These are phyloP conservation scores for Barnettozyma salicaria DNA, from an alignment of 805 yeast genomes.

Conservation along the genomic window DNA sequence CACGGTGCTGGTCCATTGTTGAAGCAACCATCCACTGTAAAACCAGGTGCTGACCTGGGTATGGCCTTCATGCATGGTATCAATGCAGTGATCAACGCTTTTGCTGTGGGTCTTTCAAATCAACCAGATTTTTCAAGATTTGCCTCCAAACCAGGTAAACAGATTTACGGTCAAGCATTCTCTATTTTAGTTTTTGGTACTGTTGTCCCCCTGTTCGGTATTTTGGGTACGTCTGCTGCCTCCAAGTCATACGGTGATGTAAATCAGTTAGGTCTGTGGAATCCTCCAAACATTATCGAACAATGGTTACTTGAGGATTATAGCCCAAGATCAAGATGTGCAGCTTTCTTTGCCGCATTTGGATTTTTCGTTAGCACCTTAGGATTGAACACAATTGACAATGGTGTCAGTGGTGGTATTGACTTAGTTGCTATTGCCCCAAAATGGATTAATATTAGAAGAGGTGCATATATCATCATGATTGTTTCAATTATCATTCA, in stretches of 20 bases:
- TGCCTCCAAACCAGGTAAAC: slow-evolving; percentile 32
- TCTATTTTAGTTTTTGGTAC: slow-evolving; percentile 35
- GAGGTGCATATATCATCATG: slow-evolving; percentile 67
- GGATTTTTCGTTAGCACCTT: slow-evolving; percentile 32
- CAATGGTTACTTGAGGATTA: slow-evolving; percentile 37
- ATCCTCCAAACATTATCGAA: slow-evolving; percentile 37
- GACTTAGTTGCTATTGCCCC: slow-evolving; percentile 45
- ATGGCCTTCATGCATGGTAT: slow-evolving; percentile 28
- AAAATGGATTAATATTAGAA: slow-evolving; percentile 50
- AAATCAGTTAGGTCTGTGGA: slow-evolving; percentile 33
- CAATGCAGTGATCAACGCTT: slow-evolving; percentile 25
- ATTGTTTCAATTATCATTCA: slow-evolving; percentile 61
- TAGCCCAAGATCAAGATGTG: slow-evolving; percentile 38
- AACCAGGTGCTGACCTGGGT: slow-evolving; percentile 28
- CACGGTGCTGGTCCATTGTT: slow-evolving; percentile 31
- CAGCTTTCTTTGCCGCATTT: slow-evolving; percentile 38
- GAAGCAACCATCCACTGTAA: slow-evolving; percentile 23
- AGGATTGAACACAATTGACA: slow-evolving; percentile 35
- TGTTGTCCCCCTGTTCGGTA: slow-evolving; percentile 41
- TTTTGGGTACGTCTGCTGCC: slow-evolving; percentile 40
- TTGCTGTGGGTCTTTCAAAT: slow-evolving; percentile 30
- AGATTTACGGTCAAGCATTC: slow-evolving; percentile 34
- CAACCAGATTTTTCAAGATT: slow-evolving; percentile 33
- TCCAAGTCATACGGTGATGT: slow-evolving; percentile 33
- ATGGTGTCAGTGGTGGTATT: slow-evolving; percentile 44